These are phyloP conservation scores for Malassezia globosa DNA, from an alignment of 1,284 basidiomycete species.

Conservation along the genomic window DNA sequence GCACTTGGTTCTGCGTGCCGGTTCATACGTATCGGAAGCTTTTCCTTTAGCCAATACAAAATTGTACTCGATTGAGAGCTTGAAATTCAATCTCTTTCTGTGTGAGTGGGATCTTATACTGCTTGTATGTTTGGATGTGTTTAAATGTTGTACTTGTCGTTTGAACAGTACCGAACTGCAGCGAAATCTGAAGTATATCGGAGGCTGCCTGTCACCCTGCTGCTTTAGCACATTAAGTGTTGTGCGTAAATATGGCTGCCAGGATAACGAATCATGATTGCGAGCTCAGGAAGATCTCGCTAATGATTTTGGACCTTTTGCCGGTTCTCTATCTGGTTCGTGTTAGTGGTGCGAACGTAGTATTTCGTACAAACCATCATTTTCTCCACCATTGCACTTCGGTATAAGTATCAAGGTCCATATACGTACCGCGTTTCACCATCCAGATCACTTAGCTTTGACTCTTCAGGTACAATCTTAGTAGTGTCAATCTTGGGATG, in stretches of 20 bases:
- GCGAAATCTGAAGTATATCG: too few species aligned
- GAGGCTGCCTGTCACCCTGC: too few species aligned
- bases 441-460: constrained; percentile 89
- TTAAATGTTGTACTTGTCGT: too few species aligned
- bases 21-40: constrained; percentile 10
- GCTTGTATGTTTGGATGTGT: constrained; percentile 16
- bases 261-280: too few species aligned
- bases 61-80: constrained; percentile 11
- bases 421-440: constrained; percentile 65
- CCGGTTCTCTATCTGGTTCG: constrained; percentile 77
- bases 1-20: constrained; percentile 3
- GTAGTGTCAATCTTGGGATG: constrained; percentile 94
- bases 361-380: constrained; percentile 73
- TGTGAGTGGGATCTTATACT: too few species aligned
- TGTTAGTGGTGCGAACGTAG: too few species aligned
- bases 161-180: too few species aligned
- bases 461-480: constrained; percentile 90
- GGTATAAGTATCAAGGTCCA: constrained; percentile 5
- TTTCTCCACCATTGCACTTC: constrained; percentile 93
- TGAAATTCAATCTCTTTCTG: constrained; percentile 26
- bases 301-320: too few species aligned
- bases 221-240: too few species aligned
- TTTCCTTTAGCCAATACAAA: constrained; percentile 16
- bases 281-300: too few species aligned
- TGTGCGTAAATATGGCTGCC: too few species aligned